These are phyloP conservation scores for Inga oerstediana DNA, from an alignment of 306 rosid species.

Conservation along the genomic window DNA sequence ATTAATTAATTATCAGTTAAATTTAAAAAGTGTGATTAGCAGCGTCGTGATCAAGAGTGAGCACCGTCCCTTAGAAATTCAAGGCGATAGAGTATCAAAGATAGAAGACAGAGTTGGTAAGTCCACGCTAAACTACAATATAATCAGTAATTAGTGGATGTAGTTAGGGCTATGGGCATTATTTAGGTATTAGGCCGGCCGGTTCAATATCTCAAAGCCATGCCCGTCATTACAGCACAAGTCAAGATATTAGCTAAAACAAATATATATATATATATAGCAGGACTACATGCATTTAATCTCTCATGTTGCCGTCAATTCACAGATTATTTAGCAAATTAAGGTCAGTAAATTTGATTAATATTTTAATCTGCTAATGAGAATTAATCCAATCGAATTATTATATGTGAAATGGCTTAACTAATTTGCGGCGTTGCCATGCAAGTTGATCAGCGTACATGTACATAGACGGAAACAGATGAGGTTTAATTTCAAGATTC, in stretches of 20 bases:
- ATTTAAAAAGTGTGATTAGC: neutral
- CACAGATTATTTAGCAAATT: neutral
- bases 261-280: neutral
- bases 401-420: neutral
- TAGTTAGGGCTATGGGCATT: constrained; percentile 44
- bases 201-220: constrained; percentile 42
- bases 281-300: constrained; percentile 4
- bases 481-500: constrained; percentile 54
- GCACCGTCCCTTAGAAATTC: constrained; percentile 26
- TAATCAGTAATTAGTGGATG: constrained; percentile 40
- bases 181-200: constrained; percentile 50
- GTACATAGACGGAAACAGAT: constrained; percentile 37
- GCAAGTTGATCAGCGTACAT: neutral
- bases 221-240: constrained; percentile 25
- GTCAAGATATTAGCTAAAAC: constrained; percentile 31
- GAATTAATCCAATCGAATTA: neutral
- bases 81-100: constrained; percentile 16
- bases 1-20: neutral
- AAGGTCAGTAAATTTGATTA: neutral
- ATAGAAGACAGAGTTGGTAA: constrained; percentile 52
- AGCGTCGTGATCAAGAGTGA: neutral
- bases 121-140: constrained; percentile 40
- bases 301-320: neutral
- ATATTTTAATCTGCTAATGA: neutral
- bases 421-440: neutral